Conservation (phyloP, 2,329 filamentous ascomycete genomes). For the Ilyonectria robusta region DNA sequence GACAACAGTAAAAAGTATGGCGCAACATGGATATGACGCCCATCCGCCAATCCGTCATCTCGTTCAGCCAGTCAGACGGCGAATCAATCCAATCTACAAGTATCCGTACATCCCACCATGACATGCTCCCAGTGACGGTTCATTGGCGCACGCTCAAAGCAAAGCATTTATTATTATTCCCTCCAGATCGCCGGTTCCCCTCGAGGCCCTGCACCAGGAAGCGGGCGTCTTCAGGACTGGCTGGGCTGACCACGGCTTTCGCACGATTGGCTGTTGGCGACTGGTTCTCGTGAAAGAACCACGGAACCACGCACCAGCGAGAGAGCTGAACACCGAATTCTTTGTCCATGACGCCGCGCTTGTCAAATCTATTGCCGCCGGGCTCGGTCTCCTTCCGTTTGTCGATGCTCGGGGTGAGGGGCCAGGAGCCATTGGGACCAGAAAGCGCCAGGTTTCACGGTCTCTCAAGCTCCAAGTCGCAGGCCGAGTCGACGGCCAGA, state of each 20-base stretch:
- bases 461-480: neutral
- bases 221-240: slow-evolving; percentile 21
- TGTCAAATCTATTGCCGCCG: slow-evolving; percentile 17
- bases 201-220: slow-evolving; percentile 23
- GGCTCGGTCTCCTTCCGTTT: slow-evolving; percentile 12
- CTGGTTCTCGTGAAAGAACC: slow-evolving; percentile 32
- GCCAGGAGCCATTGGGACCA: slow-evolving; percentile 29
- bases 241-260: slow-evolving; percentile 37
- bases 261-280: slow-evolving; percentile 43
- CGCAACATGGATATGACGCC: slow-evolving; percentile 22
- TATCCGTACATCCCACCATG: slow-evolving; percentile 18
- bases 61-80: slow-evolving; percentile 25
- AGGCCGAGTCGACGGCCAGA: slow-evolving; percentile 8
- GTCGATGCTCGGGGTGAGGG: neutral
- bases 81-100: slow-evolving; percentile 16
- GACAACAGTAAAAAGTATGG: neutral
- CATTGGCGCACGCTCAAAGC: slow-evolving; percentile 22
- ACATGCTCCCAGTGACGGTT: slow-evolving; percentile 10
- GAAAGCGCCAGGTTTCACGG: slow-evolving; percentile 22
- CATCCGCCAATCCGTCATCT: slow-evolving; percentile 22
- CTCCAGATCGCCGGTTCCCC: slow-evolving; percentile 24
- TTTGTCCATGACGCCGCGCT: slow-evolving; percentile 25
- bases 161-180: slow-evolving; percentile 28
- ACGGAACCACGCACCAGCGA: slow-evolving; percentile 14
- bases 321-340: slow-evolving; percentile 33